Evolutionary conservation across 2,329 filamentous ascomycete species (phyloP), one percentile per base, ranked within the genome.

Genomic region (Bipolaris victoriae): DNA sequence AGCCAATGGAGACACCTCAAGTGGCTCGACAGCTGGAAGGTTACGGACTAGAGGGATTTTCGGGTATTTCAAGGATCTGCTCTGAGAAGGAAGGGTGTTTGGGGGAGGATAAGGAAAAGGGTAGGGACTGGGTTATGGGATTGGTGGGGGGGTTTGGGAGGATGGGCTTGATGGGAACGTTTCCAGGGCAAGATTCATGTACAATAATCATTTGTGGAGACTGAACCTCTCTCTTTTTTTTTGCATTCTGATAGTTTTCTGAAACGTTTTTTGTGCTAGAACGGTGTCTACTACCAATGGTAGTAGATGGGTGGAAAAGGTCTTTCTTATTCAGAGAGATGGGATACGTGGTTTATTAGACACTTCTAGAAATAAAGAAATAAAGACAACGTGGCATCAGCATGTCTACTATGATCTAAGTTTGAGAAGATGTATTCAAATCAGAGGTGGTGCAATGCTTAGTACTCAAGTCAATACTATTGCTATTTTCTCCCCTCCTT

Each of bases 21-120:
- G 82, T 99, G 95, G 95, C 90, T 97, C 67, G 85, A 88, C 64
- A 86, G 81, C 64, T 99, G 94, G 94, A 89, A 86, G 72, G 90
- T 97, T 69, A 87, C 88, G 43, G 91, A 95, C 71, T 86, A 72
- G 40, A n/a, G 18, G 7, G 4, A 1, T 11, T 16, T 46, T 46
- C 13, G 18, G 6, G 11, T 20, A 1, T 13, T 15, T 47, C 15
- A 10, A 29, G 15, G 26, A 10, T 29, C 26, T 29, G 26, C 26
- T 29, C 26, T 29, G 15, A 9, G 16, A 20, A 39, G 15, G 33
- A 35, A 22, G 3, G 37, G 16, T 20, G 5, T 29, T 29, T 10
- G 7, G 37, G 13, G 5, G 16, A 24, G 37, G 16, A 11, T 24
- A 22, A 22, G 11, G 37, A 9, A 37, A 37, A 37, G 7, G 15